A percentile compares a stretch with the other conserved stretches of the same genome.
These are phyloP conservation scores for Condylostoma magnum DNA, from an alignment of 169 alveolate genomes.

Conservation along the genomic window DNA sequence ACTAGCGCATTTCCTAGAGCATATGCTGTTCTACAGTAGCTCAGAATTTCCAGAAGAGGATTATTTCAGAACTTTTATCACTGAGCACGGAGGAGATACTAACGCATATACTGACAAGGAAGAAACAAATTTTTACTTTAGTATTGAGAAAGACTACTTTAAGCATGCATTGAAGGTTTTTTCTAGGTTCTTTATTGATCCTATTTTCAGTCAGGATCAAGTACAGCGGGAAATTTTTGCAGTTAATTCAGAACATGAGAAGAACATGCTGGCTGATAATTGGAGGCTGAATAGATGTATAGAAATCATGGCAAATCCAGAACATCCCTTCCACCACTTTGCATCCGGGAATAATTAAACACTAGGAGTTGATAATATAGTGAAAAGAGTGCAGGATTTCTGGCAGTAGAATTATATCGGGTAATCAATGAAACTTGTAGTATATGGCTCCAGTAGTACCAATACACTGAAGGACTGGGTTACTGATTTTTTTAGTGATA, in stretches of 20 bases:
- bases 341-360: slow-evolving; percentile 1
- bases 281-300: neutral
- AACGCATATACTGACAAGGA: slow-evolving; percentile 72
- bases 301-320: neutral
- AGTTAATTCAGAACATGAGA: slow-evolving; percentile 20
- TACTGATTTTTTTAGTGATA: neutral
- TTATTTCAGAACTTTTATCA: slow-evolving; percentile 44
- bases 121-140: slow-evolving; percentile 62
- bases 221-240: slow-evolving; percentile 26
- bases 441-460: neutral
- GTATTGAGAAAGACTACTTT: slow-evolving; percentile 46
- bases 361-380: neutral
- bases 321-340: neutral
- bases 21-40: slow-evolving; percentile 71
- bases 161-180: slow-evolving; percentile 64
- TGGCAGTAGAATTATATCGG: neutral
- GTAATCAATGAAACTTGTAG: slow-evolving; percentile 1
- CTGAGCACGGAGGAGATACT: slow-evolving; percentile 58
- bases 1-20: slow-evolving; percentile 81
- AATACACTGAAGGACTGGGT: neutral
- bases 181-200: slow-evolving; percentile 63
- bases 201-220: slow-evolving; percentile 48
- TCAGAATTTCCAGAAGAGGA: slow-evolving; percentile 60
- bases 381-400: neutral
- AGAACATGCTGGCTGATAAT: neutral